Percentiles rank a stretch among this genome's conserved stretches.
These are phyloP conservation scores for Globisporangium irregulare DNA, from an alignment of 352 stramenopile species.

Conservation along the genomic window DNA sequence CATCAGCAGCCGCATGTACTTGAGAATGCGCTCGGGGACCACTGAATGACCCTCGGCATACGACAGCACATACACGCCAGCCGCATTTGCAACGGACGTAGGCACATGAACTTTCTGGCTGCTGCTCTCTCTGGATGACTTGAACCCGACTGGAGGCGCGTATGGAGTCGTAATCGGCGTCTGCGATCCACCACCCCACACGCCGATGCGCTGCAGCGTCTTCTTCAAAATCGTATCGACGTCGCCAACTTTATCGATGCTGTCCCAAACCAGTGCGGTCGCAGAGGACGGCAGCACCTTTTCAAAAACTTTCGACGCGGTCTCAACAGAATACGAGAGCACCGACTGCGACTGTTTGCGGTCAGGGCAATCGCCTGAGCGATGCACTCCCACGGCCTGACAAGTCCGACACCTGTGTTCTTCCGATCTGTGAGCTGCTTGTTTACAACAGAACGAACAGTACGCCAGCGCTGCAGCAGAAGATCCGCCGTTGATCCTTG, in stretches of 20 bases:
- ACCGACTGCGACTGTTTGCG: conserved; percentile 35
- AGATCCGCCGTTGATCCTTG: conserved; percentile 14
- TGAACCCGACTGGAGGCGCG: conserved; percentile 18
- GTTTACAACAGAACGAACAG: conserved; percentile 64
- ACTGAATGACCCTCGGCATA: conserved; percentile 73
- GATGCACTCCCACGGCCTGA: conserved; percentile 46
- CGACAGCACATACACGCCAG: conserved; percentile 70
- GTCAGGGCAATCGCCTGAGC: conserved; percentile 53
- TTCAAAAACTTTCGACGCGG: conserved; percentile 62
- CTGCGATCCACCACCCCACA: conserved; percentile 81
- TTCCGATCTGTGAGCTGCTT: conserved; percentile 46
- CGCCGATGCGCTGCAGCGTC: conserved; percentile 64
- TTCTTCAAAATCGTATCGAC: conserved; percentile 67
- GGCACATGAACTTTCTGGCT: conserved; percentile 13
- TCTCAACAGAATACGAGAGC: conserved; percentile 66
- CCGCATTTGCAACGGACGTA: conserved; percentile 22
- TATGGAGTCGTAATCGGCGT: conserved; percentile 82
- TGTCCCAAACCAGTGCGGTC: conserved; percentile 49
- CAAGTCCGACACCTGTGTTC: conserved; percentile 66
- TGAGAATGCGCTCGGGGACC: conserved; percentile 73
- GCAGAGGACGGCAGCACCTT: conserved; percentile 51
- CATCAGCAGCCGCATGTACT: conserved; percentile 87
- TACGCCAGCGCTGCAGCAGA: conserved; percentile 20
- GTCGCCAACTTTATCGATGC: conserved; percentile 73
- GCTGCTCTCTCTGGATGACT: conserved; percentile 12